Base-by-base conservation (phyloP, 2,329 filamentous ascomycete genomes). In the Pyrenophora tritici-repentis region DNA sequence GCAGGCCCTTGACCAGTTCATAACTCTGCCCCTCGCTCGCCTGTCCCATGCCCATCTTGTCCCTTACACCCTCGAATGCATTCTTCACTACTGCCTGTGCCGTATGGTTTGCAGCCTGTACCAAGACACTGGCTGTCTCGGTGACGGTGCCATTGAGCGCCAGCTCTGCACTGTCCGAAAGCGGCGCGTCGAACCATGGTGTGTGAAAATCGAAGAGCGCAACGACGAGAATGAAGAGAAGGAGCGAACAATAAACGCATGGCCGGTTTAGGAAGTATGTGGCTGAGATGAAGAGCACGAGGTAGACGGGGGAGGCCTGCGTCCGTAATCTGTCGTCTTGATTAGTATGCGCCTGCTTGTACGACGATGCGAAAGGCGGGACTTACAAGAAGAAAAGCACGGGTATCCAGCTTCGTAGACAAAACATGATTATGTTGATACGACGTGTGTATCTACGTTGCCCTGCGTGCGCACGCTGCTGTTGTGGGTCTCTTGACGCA, bases 221-320 rank as follows among this genome's bases (percentile, higher is more conserved):
- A 61, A 92, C 83, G 79, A 97, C 96, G 63, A 99, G 90, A 65
- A 97, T 91, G 60, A 96, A 83, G 41, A 99, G 90, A 46, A 99
- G 88, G 56, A 97, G 86, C 55, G 91, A 96, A 83, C 94, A 99
- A 82, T 99, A 99, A 65, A 96, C 88, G 79, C 94, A 99, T 46
- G 94, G 94, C 47, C 93, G 87, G 78, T 97, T 96, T 66, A 99
- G 86, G 76, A 96, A 90, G 81, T 96, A 97, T 60, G 92, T 96
- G 74, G 92, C 91, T 60, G 91, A 82, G 78, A 99, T 73, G 70
- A 80, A 80, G 69, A 79, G 74, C 55, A 79, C 61, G 55, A 79
- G 73, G 66, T 80, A 81, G 56, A 80, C 70, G 9, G 78, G 78
- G 4, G 77, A 76, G 24, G 77, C 75, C 56, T 78, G 77, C 22